Base-by-base conservation (phyloP, 495 filamentous ascomycete species). In the Penicillium cinerascens region DNA sequence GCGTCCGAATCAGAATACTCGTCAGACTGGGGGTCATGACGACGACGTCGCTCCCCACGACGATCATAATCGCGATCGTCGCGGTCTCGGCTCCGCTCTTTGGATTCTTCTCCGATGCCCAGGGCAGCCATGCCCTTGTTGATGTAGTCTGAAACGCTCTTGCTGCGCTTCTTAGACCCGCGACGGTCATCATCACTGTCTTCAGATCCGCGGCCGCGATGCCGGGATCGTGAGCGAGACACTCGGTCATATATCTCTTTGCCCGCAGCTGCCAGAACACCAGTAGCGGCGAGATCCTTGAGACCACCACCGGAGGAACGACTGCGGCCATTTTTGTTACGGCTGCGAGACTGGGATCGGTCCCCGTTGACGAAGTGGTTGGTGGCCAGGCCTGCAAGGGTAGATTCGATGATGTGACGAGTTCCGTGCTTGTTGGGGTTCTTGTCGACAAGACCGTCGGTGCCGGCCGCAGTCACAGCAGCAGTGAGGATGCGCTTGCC, bases 401-500 rank as follows among this genome's bases (percentile, higher is more conserved):
- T 89, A 35, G 91, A 87, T 63, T 92, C 89, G 36, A 82, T 62
- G 42, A 84, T 60, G 65, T 87, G 77, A 37, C 75, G 70, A 64
- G 85, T 91, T 63, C 78, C 78, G 58, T 90, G 81, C 64, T 86
- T 84, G n/a, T 83, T 82, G n/a, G 84, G 80, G 54, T 92, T 81
- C 36, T 81, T 82, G 47, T 85, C 84, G 44, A 86, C 71, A 13
- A 91, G 78, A 20, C 86, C 86, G 67, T 95, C 89, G 51, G 95
- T 84, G 25, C 89, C 86, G 58, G 87, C 91, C 40, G 91, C 89
- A 59, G 87, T 82, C 26, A 92, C 79, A 16, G 91, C 91, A 17
- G 91, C 91, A 21, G 91, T 95, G 17, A 95, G 78, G 53, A 96
- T 82, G 35, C 91, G 87, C 68, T 87, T 90, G 50, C 89, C 89